A percentile compares a stretch with the other conserved stretches of the same genome.
phyloP scores from a whole-genome alignment of 148 eudicot species.

The Vaccinium myrtillus region DNA sequence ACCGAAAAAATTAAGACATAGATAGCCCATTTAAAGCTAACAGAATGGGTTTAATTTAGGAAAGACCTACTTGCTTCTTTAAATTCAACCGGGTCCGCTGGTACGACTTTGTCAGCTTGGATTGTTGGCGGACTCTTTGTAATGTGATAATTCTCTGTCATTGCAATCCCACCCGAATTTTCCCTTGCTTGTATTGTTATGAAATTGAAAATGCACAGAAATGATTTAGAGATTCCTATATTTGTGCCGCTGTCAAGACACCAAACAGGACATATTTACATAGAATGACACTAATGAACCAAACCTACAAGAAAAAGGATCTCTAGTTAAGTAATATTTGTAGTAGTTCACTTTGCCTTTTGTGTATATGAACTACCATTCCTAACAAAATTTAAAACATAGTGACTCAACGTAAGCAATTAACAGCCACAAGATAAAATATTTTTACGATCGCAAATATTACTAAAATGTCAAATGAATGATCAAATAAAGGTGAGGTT shows the following conservation, averaged over 20 bases:
- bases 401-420: background rate
- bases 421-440: background rate
- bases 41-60: constrained; percentile 10
- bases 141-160: constrained; percentile 15
- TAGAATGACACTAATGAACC: background rate
- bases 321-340: background rate
- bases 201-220: constrained; percentile 8
- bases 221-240: background rate
- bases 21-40: constrained; percentile 8
- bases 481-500: background rate
- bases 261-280: background rate
- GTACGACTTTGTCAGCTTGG: constrained; percentile 19
- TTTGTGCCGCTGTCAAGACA: background rate
- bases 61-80: constrained; percentile 45
- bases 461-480: background rate
- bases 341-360: background rate
- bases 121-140: constrained; percentile 20
- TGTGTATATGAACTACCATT: background rate
- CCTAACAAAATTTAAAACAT: background rate
- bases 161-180: constrained; percentile 13
- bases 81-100: constrained; percentile 31
- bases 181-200: constrained; percentile 23
- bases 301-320: background rate
- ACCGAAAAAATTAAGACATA: background rate
- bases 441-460: background rate